Evolutionary conservation across 805 yeast genomes (phyloP), one percentile per base, ranked within the genome.

Genomic region (Candida wancherniae): DNA sequence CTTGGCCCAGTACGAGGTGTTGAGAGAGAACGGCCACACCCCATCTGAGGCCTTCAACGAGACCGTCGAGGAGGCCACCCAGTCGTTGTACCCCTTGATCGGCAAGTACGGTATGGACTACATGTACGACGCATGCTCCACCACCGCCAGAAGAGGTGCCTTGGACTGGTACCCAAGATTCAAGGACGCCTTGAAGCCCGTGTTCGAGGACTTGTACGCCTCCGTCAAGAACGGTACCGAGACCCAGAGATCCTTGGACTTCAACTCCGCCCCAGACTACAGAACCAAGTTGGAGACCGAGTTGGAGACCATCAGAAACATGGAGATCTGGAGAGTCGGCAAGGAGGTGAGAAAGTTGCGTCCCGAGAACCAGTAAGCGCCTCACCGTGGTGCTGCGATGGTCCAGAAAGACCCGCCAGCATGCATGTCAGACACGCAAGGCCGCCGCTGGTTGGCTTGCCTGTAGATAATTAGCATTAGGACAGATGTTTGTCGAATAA

Each of bases 101-200:
- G 98, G 98, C 73, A 87, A 86, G 72, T 84, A 92, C 79, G 98
- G 98, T 75, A 92, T 92, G 98, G 98, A 92, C 73, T 92, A 92
- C 90, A 92, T 92, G 98, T 92, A 92, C 80, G 97, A 92, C 64
- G 98, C 98, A 57, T 92, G 98, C 74, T 92, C 98, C 51, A 92
- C 98, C 61, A 92, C 98, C 51, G 98, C 98, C 58, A 87, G 97
- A 80, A 86, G 98, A 76, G 98, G 98, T 79, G 98, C 98, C 63
- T 79, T 92, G 57, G 98, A 92, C 77, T 92, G 98, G 98, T 90
- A 92, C 77, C 97, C 97, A 69, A 74, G 83, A 69, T 92, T 92
- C 87, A 88, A 88, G 80, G 90, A 85, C 53, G 96, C 97, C 61
- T 78, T 92, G 71, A 92, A 92, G 77, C 97, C 98, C 58, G 97